phyloP scores from a whole-genome alignment of 2,329 filamentous ascomycete genomes.

The Fusarium pseudocircinatum region DNA sequence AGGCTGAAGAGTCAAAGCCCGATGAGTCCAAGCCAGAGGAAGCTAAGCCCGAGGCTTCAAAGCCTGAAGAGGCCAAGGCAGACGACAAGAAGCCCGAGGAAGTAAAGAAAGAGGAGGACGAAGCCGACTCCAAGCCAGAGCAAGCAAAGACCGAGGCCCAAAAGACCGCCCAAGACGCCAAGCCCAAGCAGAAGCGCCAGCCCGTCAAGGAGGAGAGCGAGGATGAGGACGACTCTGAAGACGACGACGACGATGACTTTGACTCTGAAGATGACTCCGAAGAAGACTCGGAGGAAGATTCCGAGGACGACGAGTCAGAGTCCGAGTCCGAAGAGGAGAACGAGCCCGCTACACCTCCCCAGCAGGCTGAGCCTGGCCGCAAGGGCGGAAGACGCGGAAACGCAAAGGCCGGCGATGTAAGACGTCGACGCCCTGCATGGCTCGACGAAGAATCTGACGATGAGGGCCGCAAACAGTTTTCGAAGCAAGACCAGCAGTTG shows the following conservation, averaged over 20 bases:
- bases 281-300: conserved; percentile 26
- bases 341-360: conserved; percentile 40
- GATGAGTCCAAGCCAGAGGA: conserved; percentile 7
- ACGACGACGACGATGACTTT: conserved; percentile 25
- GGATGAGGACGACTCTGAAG: conserved; percentile 27
- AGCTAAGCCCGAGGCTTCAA: neutral
- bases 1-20: neutral
- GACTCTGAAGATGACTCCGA: conserved; percentile 32
- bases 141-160: conserved; percentile 12
- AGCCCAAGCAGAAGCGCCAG: conserved; percentile 23
- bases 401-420: conserved; percentile 20
- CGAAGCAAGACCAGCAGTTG: conserved; percentile 6
- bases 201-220: conserved; percentile 30
- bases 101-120: conserved; percentile 13
- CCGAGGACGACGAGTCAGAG: conserved; percentile 35
- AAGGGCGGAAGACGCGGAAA: conserved; percentile 3
- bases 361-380: conserved; percentile 21
- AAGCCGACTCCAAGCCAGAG: conserved; percentile 4
- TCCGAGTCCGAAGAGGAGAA: conserved; percentile 38
- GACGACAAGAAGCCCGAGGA: conserved; percentile 22
- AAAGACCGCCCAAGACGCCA: conserved; percentile 9
- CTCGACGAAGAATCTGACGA: conserved; percentile 39
- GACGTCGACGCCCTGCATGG: conserved; percentile 35
- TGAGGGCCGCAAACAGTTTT: conserved; percentile 28
- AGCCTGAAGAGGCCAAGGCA: conserved; percentile 8